phyloP scores from a whole-genome alignment of 2,329 filamentous ascomycete species.

The Ophiognomonia clavigignenti-juglandacearum region DNA sequence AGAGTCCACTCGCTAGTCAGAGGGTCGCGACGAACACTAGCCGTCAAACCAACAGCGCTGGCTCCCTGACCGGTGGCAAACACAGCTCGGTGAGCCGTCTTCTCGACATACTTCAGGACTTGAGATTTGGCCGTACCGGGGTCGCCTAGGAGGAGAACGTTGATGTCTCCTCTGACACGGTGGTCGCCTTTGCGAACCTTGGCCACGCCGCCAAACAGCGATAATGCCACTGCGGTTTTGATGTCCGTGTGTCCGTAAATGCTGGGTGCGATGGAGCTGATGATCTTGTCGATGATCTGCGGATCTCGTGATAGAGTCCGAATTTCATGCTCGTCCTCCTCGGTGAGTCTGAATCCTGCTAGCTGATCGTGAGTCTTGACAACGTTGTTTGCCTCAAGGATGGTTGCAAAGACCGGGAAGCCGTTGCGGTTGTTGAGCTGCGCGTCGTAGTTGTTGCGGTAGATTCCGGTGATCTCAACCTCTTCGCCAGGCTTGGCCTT shows the following conservation, averaged over 20 bases:
- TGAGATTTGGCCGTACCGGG: slow-evolving; percentile 98
- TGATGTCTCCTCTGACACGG: slow-evolving; percentile 94
- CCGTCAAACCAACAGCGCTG: slow-evolving; percentile 94
- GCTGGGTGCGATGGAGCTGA: slow-evolving; percentile 90
- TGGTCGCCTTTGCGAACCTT: slow-evolving; percentile 88
- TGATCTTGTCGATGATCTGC: slow-evolving; percentile 86
- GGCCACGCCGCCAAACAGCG: slow-evolving; percentile 89
- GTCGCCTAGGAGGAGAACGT: slow-evolving; percentile 91
- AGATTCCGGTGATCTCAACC: slow-evolving; percentile 93
- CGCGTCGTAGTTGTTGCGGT: slow-evolving; percentile 97
- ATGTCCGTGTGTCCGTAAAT: slow-evolving; percentile 97
- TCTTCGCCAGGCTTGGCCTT: slow-evolving; percentile 96
- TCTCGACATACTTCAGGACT: slow-evolving; percentile 94
- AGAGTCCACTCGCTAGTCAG: slow-evolving; percentile 96
- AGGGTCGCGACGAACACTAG: slow-evolving; percentile 90
- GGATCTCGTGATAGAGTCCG: slow-evolving; percentile 83
- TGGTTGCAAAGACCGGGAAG: slow-evolving; percentile 96
- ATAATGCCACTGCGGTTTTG: slow-evolving; percentile 93
- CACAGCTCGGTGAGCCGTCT: slow-evolving; percentile 92
- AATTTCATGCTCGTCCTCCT: slow-evolving; percentile 91
- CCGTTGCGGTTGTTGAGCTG: slow-evolving; percentile 98
- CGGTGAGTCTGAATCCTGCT: slow-evolving; percentile 90
- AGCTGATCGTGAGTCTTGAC: slow-evolving; percentile 97
- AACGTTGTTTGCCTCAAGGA: slow-evolving; percentile 94
- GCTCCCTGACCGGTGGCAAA: slow-evolving; percentile 98